Conservation (phyloP, 192 early-diverging fungal species). For the Fimicolochytrium jonesii region DNA sequence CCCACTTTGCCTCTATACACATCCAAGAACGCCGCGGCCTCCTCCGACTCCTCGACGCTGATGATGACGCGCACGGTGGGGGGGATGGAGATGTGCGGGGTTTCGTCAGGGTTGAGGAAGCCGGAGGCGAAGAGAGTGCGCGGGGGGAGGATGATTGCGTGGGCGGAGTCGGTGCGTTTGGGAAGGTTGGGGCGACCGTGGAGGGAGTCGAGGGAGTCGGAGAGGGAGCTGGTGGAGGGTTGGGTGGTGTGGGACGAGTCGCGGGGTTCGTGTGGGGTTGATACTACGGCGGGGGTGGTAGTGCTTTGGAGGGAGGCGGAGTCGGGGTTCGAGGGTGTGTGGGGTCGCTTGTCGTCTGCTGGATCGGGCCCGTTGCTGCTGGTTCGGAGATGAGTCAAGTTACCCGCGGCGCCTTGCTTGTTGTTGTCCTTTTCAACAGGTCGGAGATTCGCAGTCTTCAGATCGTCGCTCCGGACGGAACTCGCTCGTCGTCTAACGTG, state of each 20-base stretch:
- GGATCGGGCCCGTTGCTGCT: too few relatives aligned
- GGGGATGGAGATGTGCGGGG: conserved; percentile 63
- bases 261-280: too few relatives aligned
- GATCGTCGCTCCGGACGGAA: conserved; percentile 8
- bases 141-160: not conserved
- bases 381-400: too few relatives aligned
- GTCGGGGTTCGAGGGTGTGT: too few relatives aligned
- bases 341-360: too few relatives aligned
- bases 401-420: conserved; percentile 1
- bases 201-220: too few relatives aligned
- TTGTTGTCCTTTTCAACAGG: not conserved
- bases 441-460: not conserved
- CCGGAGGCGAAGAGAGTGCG: too few relatives aligned
- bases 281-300: too few relatives aligned
- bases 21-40: conserved; percentile 67
- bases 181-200: not conserved
- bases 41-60: conserved; percentile 65
- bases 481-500: conserved; percentile 17
- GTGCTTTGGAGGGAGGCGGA: too few relatives aligned
- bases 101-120: too few relatives aligned
- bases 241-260: too few relatives aligned
- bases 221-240: not conserved
- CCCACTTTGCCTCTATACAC: conserved; percentile 66
- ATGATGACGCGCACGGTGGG: conserved; percentile 65
- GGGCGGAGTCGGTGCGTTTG: not conserved